Evolutionary conservation across 495 filamentous ascomycete species (phyloP).

Genomic region (Xylaria intraflava): DNA sequence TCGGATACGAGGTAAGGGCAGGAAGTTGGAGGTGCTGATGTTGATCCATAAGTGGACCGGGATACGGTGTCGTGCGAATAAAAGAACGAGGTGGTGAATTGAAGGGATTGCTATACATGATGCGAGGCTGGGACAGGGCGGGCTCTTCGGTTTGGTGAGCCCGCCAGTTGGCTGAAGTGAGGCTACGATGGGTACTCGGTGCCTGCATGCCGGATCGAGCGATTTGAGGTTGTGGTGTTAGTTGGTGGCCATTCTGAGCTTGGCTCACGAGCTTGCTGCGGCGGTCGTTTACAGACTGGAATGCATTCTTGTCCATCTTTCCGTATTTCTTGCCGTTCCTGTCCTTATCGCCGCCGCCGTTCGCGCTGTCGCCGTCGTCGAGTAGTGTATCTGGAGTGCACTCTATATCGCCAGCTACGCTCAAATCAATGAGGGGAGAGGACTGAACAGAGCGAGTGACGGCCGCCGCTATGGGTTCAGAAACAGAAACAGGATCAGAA

Average conservation of each 20-base stretch:
- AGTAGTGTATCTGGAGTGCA: conserved; percentile 6
- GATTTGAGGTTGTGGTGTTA: conserved; percentile 5
- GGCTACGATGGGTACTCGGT: conserved; percentile 8
- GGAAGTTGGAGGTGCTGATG: conserved; percentile 1
- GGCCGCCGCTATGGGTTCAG: background rate
- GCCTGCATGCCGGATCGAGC: conserved; percentile 10
- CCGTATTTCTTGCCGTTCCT: background rate
- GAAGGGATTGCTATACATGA: conserved; percentile 4
- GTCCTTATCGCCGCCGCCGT: background rate
- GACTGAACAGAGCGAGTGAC: conserved; percentile 1
- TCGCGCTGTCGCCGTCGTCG: background rate
- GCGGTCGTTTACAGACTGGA: conserved; percentile 24
- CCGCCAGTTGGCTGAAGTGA: conserved; percentile 26
- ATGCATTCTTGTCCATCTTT: conserved; percentile 23
- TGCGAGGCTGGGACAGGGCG: conserved; percentile 1
- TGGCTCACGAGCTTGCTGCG: conserved; percentile 17
- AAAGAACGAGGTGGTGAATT: conserved; percentile 5
- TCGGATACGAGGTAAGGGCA: conserved; percentile 5
- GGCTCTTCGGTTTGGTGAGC: conserved; percentile 9
- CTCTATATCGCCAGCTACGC: conserved; percentile 8
- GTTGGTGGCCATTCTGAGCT: conserved; percentile 7
- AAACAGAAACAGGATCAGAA: conserved; percentile 10
- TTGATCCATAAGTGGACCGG: conserved; percentile 12
- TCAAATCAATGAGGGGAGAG: conserved; percentile 16
- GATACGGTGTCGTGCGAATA: background rate